Evolutionary conservation across 164 flowering plant genomes (phyloP).

Genomic region (Magnolia officinalis): DNA sequence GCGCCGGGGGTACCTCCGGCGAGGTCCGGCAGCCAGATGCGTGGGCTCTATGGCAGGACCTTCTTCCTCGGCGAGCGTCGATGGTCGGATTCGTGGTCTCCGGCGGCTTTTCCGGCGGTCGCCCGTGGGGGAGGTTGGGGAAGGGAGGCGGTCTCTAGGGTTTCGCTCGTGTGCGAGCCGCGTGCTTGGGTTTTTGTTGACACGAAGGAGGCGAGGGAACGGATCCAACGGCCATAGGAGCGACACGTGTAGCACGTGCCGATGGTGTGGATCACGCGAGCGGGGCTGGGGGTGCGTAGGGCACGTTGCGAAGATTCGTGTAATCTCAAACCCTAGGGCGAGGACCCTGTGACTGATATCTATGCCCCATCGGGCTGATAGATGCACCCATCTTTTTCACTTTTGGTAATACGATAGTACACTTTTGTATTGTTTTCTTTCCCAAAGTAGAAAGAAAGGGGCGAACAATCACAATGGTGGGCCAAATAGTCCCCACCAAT

Average conservation of each 20-base stretch:
- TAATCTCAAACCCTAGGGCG: not conserved
- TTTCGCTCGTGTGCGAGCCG: slow-evolving; percentile 35
- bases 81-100: not conserved
- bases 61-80: not conserved
- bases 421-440: too few species aligned
- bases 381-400: not conserved
- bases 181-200: slow-evolving; percentile 26
- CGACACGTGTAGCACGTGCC: slow-evolving; percentile 36
- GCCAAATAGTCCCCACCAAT: too few species aligned
- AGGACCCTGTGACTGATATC: slow-evolving; percentile 12
- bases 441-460: too few species aligned
- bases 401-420: too few species aligned
- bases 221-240: slow-evolving; percentile 17
- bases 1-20: not conserved
- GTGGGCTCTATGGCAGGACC: not conserved
- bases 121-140: slow-evolving; percentile 8
- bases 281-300: not conserved
- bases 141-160: slow-evolving; percentile 17
- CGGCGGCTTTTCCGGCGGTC: slow-evolving; percentile 19
- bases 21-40: not conserved
- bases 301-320: slow-evolving; percentile 6
- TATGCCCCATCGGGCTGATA: not conserved
- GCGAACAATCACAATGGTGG: too few species aligned
- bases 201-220: slow-evolving; percentile 24
- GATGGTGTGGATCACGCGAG: slow-evolving; percentile 10